Conservation (phyloP, 164 flowering plant species). For the Santalum album region DNA sequence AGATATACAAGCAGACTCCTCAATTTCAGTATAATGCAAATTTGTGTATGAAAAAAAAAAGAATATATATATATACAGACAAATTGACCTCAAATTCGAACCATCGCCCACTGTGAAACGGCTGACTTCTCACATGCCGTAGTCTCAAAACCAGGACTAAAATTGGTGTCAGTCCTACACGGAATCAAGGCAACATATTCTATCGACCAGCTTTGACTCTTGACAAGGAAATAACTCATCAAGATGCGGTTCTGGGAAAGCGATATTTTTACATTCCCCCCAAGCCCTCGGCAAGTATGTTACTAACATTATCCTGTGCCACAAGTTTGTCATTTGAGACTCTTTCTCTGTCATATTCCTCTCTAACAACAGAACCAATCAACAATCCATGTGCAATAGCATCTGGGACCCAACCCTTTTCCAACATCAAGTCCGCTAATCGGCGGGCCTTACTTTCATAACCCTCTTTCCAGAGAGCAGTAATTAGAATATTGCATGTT, state of each 20-base stretch:
- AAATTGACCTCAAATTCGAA: too few relatives aligned
- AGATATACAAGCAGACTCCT: too few relatives aligned
- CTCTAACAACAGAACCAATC: conserved; percentile 28
- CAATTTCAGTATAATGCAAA: too few relatives aligned
- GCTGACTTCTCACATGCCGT: too few relatives aligned
- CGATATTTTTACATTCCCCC: conserved; percentile 12
- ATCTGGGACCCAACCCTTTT: conserved; percentile 69
- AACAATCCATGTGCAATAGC: conserved; percentile 46
- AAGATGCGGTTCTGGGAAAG: not conserved
- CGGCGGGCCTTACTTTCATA: conserved; percentile 29
- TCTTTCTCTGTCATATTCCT: conserved; percentile 7
- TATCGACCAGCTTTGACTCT: not conserved
- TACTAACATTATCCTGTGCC: conserved; percentile 37
- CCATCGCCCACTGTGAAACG: too few relatives aligned
- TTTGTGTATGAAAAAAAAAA: too few relatives aligned
- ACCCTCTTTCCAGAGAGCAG: conserved; percentile 61
- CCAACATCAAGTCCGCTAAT: conserved; percentile 62
- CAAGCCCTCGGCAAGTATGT: conserved; percentile 52
- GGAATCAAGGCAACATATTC: not conserved
- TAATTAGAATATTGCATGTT: conserved; percentile 35
- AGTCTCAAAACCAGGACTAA: too few relatives aligned
- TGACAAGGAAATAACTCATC: not conserved
- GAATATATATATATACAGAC: too few relatives aligned
- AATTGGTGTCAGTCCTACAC: too few relatives aligned
- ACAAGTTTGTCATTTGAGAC: conserved; percentile 7